A percentile compares a stretch with the other conserved stretches of the same genome.
These are phyloP conservation scores for Tylopilus balloui DNA, from an alignment of 768 basidiomycete species.

Conservation along the genomic window DNA sequence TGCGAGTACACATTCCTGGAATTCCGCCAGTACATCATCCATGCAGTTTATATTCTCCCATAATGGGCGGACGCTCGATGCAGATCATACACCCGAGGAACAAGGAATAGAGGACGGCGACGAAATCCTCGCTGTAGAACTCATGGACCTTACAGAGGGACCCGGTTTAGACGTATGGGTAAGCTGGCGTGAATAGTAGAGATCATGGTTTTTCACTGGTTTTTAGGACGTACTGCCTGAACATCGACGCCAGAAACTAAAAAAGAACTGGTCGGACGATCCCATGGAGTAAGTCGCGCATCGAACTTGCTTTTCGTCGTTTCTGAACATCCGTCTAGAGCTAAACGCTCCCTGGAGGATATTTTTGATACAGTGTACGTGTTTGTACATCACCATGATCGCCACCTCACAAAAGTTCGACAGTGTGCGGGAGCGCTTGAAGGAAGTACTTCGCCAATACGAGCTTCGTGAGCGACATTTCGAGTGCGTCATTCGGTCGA, in stretches of 20 bases:
- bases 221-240: conserved; percentile 61
- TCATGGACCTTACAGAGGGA: conserved; percentile 84
- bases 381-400: neutral
- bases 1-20: conserved; percentile 41
- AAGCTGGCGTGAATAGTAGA: conserved; percentile 23
- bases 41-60: conserved; percentile 87
- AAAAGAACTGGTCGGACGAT: conserved; percentile 78
- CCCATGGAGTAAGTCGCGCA: conserved; percentile 57
- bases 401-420: conserved; percentile 2
- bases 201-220: conserved; percentile 1
- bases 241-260: conserved; percentile 62
- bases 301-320: conserved; percentile 2
- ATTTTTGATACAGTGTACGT: conserved; percentile 85
- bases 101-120: conserved; percentile 85
- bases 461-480: conserved; percentile 90
- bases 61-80: conserved; percentile 72
- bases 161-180: conserved; percentile 61
- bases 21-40: conserved; percentile 36
- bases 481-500: conserved; percentile 87
- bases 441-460: conserved; percentile 83
- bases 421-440: conserved; percentile 82
- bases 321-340: conserved; percentile 40
- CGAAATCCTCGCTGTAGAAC: conserved; percentile 83
- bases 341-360: conserved; percentile 69
- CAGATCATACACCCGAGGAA: conserved; percentile 82